Evolutionary conservation across 2,329 filamentous ascomycete genomes (phyloP), one percentile per base, ranked within the genome.

Genomic region (Diaporthe amygdali): DNA sequence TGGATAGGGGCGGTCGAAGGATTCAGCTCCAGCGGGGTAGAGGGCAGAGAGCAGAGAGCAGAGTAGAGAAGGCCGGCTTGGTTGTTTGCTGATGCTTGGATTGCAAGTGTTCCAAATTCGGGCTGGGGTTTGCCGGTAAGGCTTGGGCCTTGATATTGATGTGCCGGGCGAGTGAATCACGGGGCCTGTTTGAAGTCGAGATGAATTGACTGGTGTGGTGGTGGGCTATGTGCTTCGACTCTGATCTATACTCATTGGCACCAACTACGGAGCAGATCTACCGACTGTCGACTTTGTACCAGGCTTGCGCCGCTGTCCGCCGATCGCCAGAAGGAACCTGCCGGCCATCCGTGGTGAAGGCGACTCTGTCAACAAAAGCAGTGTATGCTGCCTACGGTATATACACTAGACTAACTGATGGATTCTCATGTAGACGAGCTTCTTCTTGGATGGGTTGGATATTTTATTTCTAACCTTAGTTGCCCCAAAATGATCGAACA

Each of bases 281-380:
- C 51, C 27, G 41, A 14, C 20, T 15, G 6, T 27, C 9, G 17
- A 56, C 8, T 14, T 55, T 25, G 34, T 22, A 20, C 9, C 12
- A 55, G 51, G 64, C 64, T 20, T 68, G 30, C 39, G 64, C 49
- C 64, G 64, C 30, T 25, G 51, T 68, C 64, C 64, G 64, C 64
- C 64, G 3, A 39, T 32, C 39, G 27, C 32, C 17, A 20, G 37
- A 6, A 63, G 41, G 39, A 63, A 34, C 27, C 41, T 46, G 56
- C 56, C 34, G 56, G 56, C 47, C 22, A n/a, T 3, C 20, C 30
- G 46, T 47, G 56, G 41, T 39, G n/a, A 59, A 41, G 46, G 20
- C 22, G 49, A 20, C 34, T 52, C 25, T 15, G 5, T 30, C 17
- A 27, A 27, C 10, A 27, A 52, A 39, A 63, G 25, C 17, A 46